These are phyloP conservation scores for Thelonectria blattea DNA, from an alignment of 2,329 filamentous ascomycete species.

Conservation along the genomic window DNA sequence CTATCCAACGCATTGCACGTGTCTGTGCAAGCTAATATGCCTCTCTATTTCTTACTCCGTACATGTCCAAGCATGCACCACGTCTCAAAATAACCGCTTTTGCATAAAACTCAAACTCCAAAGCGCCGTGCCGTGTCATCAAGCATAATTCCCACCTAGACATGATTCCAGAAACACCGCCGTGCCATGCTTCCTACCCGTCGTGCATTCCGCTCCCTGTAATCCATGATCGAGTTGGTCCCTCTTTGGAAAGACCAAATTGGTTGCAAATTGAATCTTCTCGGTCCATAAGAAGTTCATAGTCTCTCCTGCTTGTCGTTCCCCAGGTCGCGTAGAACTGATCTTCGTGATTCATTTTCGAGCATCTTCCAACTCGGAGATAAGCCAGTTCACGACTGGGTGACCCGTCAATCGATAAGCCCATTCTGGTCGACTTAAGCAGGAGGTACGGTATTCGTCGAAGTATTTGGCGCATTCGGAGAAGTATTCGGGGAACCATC, in stretches of 20 bases:
- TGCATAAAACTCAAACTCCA: constrained; percentile 15
- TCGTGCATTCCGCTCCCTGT: not conserved
- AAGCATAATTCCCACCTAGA: constrained; percentile 9
- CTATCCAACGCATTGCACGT: constrained; percentile 1
- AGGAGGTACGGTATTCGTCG: not conserved
- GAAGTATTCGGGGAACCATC: no score
- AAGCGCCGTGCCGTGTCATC: constrained; percentile 20
- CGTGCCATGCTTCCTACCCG: not conserved
- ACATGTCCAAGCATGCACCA: constrained; percentile 14
- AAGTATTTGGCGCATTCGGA: not conserved
- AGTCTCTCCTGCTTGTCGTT: not conserved
- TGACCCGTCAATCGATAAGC: not conserved
- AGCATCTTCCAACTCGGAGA: not conserved
- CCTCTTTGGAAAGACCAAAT: not conserved
- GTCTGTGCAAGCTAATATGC: not conserved
- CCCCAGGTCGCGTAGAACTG: not conserved
- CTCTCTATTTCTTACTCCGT: constrained; percentile 16
- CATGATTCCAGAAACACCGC: constrained; percentile 5
- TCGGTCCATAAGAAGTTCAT: not conserved
- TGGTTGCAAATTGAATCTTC: not conserved
- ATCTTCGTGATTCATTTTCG: not conserved
- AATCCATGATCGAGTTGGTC: not conserved
- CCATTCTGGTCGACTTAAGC: not conserved
- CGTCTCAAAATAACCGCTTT: constrained; percentile 3
- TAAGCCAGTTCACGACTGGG: not conserved